A percentile compares a stretch with the other conserved stretches of the same genome.
phyloP scores from a whole-genome alignment of 2,329 filamentous ascomycete genomes.

The Fusarium sterilihyphosum region DNA sequence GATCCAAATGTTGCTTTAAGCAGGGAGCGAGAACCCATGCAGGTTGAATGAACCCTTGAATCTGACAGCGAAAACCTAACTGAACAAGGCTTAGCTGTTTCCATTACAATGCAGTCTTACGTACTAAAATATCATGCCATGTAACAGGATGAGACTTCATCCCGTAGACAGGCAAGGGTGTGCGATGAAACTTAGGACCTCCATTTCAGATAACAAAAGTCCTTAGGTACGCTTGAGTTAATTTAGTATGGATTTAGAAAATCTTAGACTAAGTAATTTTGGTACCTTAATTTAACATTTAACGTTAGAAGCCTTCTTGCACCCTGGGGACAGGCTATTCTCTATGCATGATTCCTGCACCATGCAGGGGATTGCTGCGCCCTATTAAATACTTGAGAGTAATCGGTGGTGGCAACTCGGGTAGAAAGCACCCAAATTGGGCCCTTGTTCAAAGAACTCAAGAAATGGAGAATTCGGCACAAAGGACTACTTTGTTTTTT shows the following conservation, averaged over 20 bases:
- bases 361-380: neutral
- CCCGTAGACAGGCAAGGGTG: neutral
- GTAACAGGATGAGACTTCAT: neutral
- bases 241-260: no score
- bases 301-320: no score
- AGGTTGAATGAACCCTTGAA: neutral
- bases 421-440: accelerated
- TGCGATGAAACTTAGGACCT: no score
- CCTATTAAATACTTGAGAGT: no score
- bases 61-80: neutral
- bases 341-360: neutral
- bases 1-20: neutral
- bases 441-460: neutral
- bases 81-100: neutral
- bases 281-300: no score
- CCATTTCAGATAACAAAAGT: no score
- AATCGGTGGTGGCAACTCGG: accelerated
- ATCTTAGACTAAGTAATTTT: no score
- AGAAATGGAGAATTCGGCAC: neutral
- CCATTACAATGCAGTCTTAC: neutral
- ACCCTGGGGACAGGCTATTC: neutral
- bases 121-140: neutral
- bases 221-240: no score
- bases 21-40: neutral
- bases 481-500: neutral